Base-by-base conservation (phyloP, 768 basidiomycete genomes). In the Leucocoprinus birnbaumii region DNA sequence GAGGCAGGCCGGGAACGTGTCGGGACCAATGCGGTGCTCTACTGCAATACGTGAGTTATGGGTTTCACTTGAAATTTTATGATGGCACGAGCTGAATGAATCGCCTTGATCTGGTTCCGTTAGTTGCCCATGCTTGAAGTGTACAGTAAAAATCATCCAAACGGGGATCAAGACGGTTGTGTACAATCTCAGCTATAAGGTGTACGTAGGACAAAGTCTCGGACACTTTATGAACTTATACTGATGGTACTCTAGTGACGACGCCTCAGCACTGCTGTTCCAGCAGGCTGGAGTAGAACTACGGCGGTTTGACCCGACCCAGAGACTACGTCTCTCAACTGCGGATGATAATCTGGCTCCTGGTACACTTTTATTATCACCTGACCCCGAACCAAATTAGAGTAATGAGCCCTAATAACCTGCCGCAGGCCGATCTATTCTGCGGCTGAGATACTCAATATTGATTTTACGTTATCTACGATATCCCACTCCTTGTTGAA, bases 81-180 rank as follows among this genome's bases (percentile, higher is more conserved):
- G 13, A 11, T 24, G 6, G 9, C n/a, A 7, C 40, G n/a, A 6
- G 18, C 8, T 57, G 35, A 49, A 13, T 1, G 11, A 22, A 31
- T 26, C 11, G 47, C 31, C 13, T 47, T 41, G 22, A 54, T 40
- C 26, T 46, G 50, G 24, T 26, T 55, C 52, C 46, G 1, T 26
- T 53, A 98, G 95, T n/a, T 99, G 97, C 63, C 97, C 97, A 0
- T 99, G 97, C 67, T 75, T 98, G n/a, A 86, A 82, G 60, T 99
- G 97, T 66, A 93, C 95, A 0, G 86, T 98, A 71, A 98, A 98
- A 69, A 98, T 98, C 61, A 94, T 98, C 24, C 96, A 99, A 65
- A 89, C 86, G 19, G 96, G 95, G 0, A 88, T 98, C 18, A 86
- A 82, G 57, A 87, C 86, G 55, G 96, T 99, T 3, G 91, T 98